Evolutionary conservation across 345 rosid genomes (phyloP).

Genomic region (Cardamine occulta): DNA sequence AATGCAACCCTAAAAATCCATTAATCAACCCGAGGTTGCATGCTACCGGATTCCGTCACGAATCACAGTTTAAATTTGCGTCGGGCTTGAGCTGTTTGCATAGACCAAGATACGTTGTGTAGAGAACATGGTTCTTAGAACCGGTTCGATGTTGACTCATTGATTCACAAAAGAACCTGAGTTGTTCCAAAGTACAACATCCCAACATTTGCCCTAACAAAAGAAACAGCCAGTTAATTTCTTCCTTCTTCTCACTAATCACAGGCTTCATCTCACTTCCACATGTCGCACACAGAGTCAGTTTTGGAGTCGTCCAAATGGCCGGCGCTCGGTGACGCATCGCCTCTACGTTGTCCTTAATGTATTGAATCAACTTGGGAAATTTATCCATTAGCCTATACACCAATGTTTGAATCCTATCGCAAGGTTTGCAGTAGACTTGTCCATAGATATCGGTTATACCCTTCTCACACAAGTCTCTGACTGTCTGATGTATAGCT

Average conservation of each 20-base stretch:
- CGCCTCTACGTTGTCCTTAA: slow-evolving; percentile 39
- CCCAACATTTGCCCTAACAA: slow-evolving; percentile 81
- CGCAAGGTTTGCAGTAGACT: slow-evolving; percentile 71
- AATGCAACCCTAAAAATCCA: neutral
- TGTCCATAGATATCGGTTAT: slow-evolving; percentile 50
- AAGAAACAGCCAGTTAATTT: slow-evolving; percentile 84
- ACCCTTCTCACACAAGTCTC: slow-evolving; percentile 39
- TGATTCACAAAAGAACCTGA: slow-evolving; percentile 77
- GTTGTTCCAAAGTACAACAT: slow-evolving; percentile 64
- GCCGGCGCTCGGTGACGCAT: slow-evolving; percentile 70
- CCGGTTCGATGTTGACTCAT: slow-evolving; percentile 70
- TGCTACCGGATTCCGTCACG: neutral
- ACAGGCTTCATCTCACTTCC: slow-evolving; percentile 60
- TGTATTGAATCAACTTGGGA: slow-evolving; percentile 48
- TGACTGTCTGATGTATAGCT: slow-evolving; percentile 50
- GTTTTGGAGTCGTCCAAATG: slow-evolving; percentile 58
- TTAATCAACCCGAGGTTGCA: neutral
- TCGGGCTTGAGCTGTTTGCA: slow-evolving; percentile 65
- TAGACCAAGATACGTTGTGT: slow-evolving; percentile 56
- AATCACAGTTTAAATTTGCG: slow-evolving; percentile 5
- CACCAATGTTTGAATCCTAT: slow-evolving; percentile 46
- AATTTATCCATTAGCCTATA: slow-evolving; percentile 59
- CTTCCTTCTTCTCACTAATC: slow-evolving; percentile 51
- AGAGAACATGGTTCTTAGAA: slow-evolving; percentile 75
- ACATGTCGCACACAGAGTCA: slow-evolving; percentile 56